Base-by-base conservation (phyloP, 176 grass and related monocot species). In the Echinochloa phyllopogon region DNA sequence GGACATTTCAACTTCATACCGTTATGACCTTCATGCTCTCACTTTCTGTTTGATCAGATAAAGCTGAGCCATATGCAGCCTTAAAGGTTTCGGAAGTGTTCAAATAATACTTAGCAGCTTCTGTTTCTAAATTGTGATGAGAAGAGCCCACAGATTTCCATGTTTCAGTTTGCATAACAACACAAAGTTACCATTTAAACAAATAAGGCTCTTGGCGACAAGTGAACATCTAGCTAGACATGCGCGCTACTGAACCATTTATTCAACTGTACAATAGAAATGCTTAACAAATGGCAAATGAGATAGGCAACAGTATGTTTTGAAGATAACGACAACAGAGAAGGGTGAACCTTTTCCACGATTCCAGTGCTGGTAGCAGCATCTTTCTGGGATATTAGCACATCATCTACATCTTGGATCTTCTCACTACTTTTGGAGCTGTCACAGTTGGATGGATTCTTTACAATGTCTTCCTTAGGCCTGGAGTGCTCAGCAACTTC, bases 11-110 rank as follows among this genome's bases (percentile, higher is more conserved):
- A 66, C 47, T 29, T 53, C 40, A 44, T 67, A 81, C 43, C 36
- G 12, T 76, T 75, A 50, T 14, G 50, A 88, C 27, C 58, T 87
- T 76, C 51, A 77, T 73, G 42, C 20, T 36, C 6, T 69, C 83
- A 48, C 40, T 76, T 60, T 64, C 58, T 75, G 71, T 81, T 75
- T 88, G 40, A 72, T 62, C 68, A 72, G 41, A 82, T 78, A 86
- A 48, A 27, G 41, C 18, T 40, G 49, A 33, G 27, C 9, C 12
- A 43, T 71, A 60, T 68, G 66, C 6, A 23, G 20, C 6, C 48
- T 18, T 55, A 11, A 55, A n/a, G 51, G 37, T 72, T 65, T 65
- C 58, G 48, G 57, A 58, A 61, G 23, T 50, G 51, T n/a, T 10
- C 43, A 82, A 43, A 70, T 63, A 45, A 82, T 70, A 44, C 20